Evolutionary conservation across 2,329 filamentous ascomycete genomes (phyloP), one percentile per base, ranked within the genome.

Genomic region (Macrophomina pseudophaseolina): DNA sequence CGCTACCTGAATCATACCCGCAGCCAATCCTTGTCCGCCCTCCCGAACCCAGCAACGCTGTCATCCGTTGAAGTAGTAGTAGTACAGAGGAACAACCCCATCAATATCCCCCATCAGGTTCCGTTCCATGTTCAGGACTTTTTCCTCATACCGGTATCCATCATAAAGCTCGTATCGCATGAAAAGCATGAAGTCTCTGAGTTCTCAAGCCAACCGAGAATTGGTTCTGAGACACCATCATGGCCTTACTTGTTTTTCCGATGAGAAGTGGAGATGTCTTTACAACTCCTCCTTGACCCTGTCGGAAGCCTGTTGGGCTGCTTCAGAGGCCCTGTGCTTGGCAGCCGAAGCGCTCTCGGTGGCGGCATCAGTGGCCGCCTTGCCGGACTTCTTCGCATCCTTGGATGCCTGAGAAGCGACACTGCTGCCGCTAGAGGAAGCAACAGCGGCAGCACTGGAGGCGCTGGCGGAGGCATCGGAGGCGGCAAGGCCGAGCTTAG

Each of bases 201-300:
- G 6, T n/a, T 28, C 49, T 11, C 33, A 18, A 51, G 28, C n/a
- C 42, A 35, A 11, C n/a, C 33, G 12, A 32, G 9, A 33, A 23
- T 6, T 40, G 14, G 40, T 8, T 48, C 12, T 11, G n/a, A 5
- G 33, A n/a, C 40, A 18, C 28, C 6, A 23, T 35, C 28, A 30
- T 42, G 40, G 11, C 40, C 59, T 32, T 63, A 12, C 8, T 18
- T n/a, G n/a, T 30, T 38, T 23, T 32, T 38, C 16, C n/a, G 18
- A 23, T 46, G 28, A 48, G 12, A 38, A 60, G 30, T 49, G 9
- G 30, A 33, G 44, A 60, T 8, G 12, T 28, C 38, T 67, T 67
- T 82, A 83, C 78, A 83, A 80, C 76, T 83, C 81, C 68, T 81
- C 73, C 78, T 81, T 82, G 70, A 74, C 74, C 65, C 70, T 69